Evolutionary conservation across 805 yeast species (phyloP), one percentile per base, ranked within the genome.

Genomic region (Wickerhamomyces xylosicus): DNA sequence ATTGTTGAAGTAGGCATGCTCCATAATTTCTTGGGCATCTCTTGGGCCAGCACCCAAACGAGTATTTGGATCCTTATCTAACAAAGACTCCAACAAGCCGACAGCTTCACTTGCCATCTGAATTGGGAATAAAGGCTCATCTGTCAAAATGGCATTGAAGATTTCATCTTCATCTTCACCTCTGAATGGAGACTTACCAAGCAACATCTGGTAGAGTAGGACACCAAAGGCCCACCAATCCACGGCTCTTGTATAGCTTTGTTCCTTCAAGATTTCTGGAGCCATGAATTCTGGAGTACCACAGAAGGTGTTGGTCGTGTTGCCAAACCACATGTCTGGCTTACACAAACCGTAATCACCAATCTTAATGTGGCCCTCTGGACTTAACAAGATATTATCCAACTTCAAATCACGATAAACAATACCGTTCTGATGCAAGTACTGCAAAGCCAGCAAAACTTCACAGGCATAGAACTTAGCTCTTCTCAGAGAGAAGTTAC

Each of bases 161-260:
- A 92, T 87, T 62, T 92, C 98, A 56, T 92, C 97, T 54, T 85
- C 95, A 56, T 85, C 95, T 49, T 89, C 96, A 48, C 99, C 98
- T 48, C 90, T 81, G 64, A 92, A 92, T 29, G 99, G 99, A 7
- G 96, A 85, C 61, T 90, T 95, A 38, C 96, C 92, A 42, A 92
- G 69, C 41, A 92, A 68, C 99, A 92, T 92, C 62, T 92, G 98
- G 61, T 90, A 92, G 47, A 92, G 67, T 47, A 92, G 69, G 21
- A 92, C 97, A 41, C 99, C 99, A 68, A 89, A 86, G 1, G 98
- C 97, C 98, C 98, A 92, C 98, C 98, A 92, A 63, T 92, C 99
- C 39, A 92, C 98, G 31, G 92, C 83, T 54, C 95, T 77, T 38
- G 87, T 92, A 54, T 92, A 92, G 43, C 79, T 83, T 59, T 89